Evolutionary conservation across 2,329 filamentous ascomycete species (phyloP).

Genomic region (Colletotrichum godetiae): DNA sequence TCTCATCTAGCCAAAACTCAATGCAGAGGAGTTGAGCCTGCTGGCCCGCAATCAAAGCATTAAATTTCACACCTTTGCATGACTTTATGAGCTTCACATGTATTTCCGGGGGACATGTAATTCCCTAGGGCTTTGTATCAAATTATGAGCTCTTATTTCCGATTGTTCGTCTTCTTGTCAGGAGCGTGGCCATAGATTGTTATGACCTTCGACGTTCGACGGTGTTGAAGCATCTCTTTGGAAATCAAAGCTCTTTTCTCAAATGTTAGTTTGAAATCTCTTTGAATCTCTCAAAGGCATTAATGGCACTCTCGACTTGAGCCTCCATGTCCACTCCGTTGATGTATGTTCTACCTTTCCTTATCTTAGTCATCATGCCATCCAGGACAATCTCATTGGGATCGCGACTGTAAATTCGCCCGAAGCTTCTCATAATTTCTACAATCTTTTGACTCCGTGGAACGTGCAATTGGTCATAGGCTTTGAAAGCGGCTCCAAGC

Average conservation of each 20-base stretch:
- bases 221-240: background rate
- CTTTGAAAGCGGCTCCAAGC: background rate
- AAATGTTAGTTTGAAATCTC: background rate
- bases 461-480: background rate
- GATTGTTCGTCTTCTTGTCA: background rate
- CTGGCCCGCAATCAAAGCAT: background rate
- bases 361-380: background rate
- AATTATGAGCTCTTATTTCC: background rate
- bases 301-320: background rate
- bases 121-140: background rate
- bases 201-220: too few relatives aligned
- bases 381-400: background rate
- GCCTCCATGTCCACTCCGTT: background rate
- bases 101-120: background rate
- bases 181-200: too few relatives aligned
- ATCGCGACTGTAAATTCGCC: background rate
- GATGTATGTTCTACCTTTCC: background rate
- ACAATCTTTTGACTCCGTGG: background rate
- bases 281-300: background rate
- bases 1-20: too few relatives aligned
- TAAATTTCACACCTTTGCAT: background rate
- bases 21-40: too few relatives aligned
- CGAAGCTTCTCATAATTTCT: background rate
- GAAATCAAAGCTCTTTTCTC: background rate
- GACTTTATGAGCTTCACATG: background rate